Conservation (phyloP, 108 stramenopile species). For the Cyclotella baltica region DNA sequence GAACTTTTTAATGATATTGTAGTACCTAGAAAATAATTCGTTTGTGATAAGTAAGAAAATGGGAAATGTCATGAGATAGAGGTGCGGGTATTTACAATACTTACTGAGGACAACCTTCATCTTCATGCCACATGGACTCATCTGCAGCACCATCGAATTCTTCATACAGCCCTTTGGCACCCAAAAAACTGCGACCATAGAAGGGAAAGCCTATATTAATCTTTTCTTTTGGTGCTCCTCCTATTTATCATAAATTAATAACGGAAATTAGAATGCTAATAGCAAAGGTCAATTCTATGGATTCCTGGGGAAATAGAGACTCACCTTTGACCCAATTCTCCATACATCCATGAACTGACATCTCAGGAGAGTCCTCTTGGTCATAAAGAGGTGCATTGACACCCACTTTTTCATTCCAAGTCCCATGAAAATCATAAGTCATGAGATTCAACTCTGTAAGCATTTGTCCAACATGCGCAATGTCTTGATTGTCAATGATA, state of each 20-base stretch:
- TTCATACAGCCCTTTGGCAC: constrained; percentile 28
- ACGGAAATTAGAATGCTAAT: background rate
- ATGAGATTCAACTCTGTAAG: constrained; percentile 43
- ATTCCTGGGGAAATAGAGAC: constrained; percentile 8
- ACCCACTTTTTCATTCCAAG: constrained; percentile 34
- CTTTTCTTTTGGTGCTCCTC: constrained; percentile 8
- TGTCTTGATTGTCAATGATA: constrained; percentile 46
- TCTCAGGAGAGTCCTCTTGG: constrained; percentile 24
- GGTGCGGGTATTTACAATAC: too few species aligned
- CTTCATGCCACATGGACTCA: constrained; percentile 21
- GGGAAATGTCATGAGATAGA: background rate
- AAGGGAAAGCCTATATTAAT: constrained; percentile 37
- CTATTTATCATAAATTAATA: too few species aligned
- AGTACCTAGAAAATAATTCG: background rate
- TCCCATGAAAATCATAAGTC: constrained; percentile 51
- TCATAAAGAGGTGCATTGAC: constrained; percentile 48
- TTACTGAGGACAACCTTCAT: constrained; percentile 40
- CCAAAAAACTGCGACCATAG: constrained; percentile 32
- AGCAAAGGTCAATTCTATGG: background rate
- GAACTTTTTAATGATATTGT: constrained; percentile 25
- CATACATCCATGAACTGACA: constrained; percentile 43
- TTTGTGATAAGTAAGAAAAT: background rate
- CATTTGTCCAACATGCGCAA: constrained; percentile 37
- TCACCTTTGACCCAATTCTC: constrained; percentile 38
- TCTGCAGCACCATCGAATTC: constrained; percentile 14